Conservation (phyloP, 495 filamentous ascomycete genomes). For the Choiromyces venosus region DNA sequence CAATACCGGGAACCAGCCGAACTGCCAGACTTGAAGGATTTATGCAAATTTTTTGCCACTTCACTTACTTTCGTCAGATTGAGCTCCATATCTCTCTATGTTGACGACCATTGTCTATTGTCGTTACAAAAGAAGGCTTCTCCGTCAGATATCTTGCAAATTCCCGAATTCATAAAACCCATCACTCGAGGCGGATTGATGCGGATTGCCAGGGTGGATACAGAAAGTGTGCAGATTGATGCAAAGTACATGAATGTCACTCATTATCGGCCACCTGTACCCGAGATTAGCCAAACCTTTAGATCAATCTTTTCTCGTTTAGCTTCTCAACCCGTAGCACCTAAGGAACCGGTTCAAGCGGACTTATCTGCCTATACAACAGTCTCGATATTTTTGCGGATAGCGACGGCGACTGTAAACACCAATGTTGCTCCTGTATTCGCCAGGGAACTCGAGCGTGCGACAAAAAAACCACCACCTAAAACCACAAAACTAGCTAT, state of each 20-base stretch:
- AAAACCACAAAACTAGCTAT: conserved; percentile 77
- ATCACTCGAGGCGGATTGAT: conserved; percentile 77
- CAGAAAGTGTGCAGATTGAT: conserved; percentile 82
- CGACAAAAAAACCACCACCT: conserved; percentile 94
- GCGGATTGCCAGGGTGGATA: conserved; percentile 66
- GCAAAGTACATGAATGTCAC: conserved; percentile 79
- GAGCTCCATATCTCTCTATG: conserved; percentile 77
- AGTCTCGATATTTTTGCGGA: conserved; percentile 78
- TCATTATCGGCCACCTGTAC: conserved; percentile 33
- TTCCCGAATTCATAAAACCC: conserved; percentile 75
- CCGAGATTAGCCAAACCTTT: conserved; percentile 23
- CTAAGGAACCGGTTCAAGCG: conserved; percentile 21
- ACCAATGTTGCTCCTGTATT: conserved; percentile 63
- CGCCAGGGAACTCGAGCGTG: conserved; percentile 82
- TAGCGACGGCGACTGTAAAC: conserved; percentile 74
- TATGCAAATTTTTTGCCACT: conserved; percentile 87
- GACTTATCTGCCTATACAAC: conserved; percentile 43
- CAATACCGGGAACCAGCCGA: conserved; percentile 85
- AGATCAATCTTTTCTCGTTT: conserved; percentile 33
- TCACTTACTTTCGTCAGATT: conserved; percentile 94
- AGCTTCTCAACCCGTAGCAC: conserved; percentile 7
- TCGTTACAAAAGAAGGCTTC: conserved; percentile 75
- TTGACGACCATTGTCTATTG: conserved; percentile 80
- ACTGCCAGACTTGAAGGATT: conserved; percentile 73
- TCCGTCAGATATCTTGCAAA: conserved; percentile 61